Base-by-base conservation (phyloP, 2,329 filamentous ascomycete species). In the Elsinoe arachidis region DNA sequence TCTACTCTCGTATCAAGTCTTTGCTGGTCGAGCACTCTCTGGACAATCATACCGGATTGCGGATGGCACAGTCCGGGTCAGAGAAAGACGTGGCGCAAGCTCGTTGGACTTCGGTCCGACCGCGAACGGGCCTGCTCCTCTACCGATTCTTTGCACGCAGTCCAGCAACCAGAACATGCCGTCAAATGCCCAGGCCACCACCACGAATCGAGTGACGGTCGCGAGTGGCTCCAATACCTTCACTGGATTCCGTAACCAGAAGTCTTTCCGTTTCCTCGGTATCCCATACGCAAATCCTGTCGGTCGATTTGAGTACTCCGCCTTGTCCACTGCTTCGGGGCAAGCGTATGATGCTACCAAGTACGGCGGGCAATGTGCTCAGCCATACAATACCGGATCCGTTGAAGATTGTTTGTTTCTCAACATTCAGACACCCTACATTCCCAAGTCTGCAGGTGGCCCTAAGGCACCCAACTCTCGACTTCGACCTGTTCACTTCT, bases 91-190 rank as follows among this genome's bases (percentile, higher is more conserved):
- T 23, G 58, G 57, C 19, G 57, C 59, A 33, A 65, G 66, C 14
- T 64, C 68, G 10, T 63, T 77, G 4, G 69, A 61, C 17, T 72
- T 73, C 46, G 62, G 63, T n/a, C 59, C 67, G 3, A 59, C 67
- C 11, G 64, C 70, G 1, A 55, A 61, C 14, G 60, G 59, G 15
- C 63, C 71, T 46, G 59, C 66, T 10, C 53, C 64, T 26, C 65
- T 79, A 3, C 78, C 78, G 1, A 72, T 79, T 1, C 68, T 81
- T 5, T 81, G 78, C 64, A 78, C 77, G 0, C 78, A 80, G 58
- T 78, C 75, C 26, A 70, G 69, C 62, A 63, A 63, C 37, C 58
- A 65, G 30, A 68, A 66, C 61, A 62, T 67, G 52, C 65, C 70
- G 5, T 64, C 61, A 37, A 70, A 69, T 47, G 66, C 70, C 0